These are phyloP conservation scores for Stylonectria norvegica DNA, from an alignment of 2,329 filamentous ascomycete genomes.

Conservation along the genomic window DNA sequence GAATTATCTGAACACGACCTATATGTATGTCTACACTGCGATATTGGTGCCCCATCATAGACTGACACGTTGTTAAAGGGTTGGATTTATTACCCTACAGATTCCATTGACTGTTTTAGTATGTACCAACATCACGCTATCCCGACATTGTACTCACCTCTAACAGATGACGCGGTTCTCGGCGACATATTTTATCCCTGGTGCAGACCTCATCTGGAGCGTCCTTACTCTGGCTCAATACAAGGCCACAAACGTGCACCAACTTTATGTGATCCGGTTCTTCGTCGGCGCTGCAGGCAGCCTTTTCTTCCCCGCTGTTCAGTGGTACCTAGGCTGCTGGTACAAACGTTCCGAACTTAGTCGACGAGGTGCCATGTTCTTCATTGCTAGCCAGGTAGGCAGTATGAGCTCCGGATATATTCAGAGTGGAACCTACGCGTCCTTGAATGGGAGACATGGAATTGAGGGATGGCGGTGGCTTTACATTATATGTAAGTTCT, in stretches of 20 bases:
- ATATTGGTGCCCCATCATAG: neutral
- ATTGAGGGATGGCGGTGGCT: constrained; percentile 44
- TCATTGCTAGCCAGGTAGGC: constrained; percentile 40
- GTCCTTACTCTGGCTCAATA: constrained; percentile 20
- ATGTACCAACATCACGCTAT: neutral
- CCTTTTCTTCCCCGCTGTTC: constrained; percentile 33
- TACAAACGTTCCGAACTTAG: constrained; percentile 40
- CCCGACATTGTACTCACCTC: neutral
- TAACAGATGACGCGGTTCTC: constrained; percentile 21
- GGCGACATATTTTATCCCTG: constrained; percentile 27
- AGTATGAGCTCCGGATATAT: constrained; percentile 44
- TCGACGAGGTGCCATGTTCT: constrained; percentile 37
- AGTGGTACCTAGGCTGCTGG: constrained; percentile 39
- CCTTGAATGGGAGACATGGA: constrained; percentile 35
- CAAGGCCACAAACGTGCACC: constrained; percentile 29
- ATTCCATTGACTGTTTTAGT: constrained; percentile 15
- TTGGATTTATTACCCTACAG: constrained; percentile 16
- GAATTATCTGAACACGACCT: constrained; percentile 46
- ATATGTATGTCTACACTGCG: constrained; percentile 9
- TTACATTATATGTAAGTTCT: constrained; percentile 36
- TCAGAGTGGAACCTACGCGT: constrained; percentile 37
- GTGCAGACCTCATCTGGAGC: constrained; percentile 30
- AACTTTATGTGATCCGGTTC: constrained; percentile 38
- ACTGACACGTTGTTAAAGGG: constrained; percentile 3
- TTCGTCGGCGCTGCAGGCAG: constrained; percentile 37